Base-by-base conservation (phyloP, 2,329 filamentous ascomycete species). In the Cordyceps javanica region DNA sequence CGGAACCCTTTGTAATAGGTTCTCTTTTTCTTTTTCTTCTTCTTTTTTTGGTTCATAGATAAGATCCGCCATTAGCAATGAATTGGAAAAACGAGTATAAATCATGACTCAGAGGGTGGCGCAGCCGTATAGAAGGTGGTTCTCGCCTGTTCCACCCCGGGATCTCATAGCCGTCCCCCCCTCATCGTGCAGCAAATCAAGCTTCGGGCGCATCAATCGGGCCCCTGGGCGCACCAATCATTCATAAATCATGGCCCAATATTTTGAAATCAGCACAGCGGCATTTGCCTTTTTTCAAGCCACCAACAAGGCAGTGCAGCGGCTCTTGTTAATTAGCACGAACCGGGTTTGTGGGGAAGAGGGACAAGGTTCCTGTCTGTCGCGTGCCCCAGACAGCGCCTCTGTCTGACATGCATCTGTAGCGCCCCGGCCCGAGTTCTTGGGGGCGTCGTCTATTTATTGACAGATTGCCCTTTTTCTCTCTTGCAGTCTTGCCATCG, bases 361-460 rank as follows among this genome's bases (percentile, higher is more conserved):
- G 30, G 30, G 30, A 6, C 6, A 32, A 32, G 30, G 30, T 6
- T n/a, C 45, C 4, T 38, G 28, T 8, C n/a, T 34, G 52, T 55
- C 52, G 52, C 52, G 52, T 55, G 52, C 28, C n/a, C n/a, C 26
- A 23, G 38, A n/a, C 50, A 42, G n/a, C 10, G 38, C 36, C 32
- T 42, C 38, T 23, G 21, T n/a, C 50, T 39, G 32, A 26, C 48
- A 39, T 38, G 32, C 23, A 28, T 34, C 23, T 14, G 34, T 3
- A 13, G n/a, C 6, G 36, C n/a, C n/a, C n/a, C n/a, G n/a, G n/a
- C n/a, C n/a, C n/a, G n/a, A n/a, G n/a, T n/a, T n/a, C n/a, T n/a
- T 4, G 10, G n/a, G 23, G 1, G 16, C 9, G 7, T 23, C 49
- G 21, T 23, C 36, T 52, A 41, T 28, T 28, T 41, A 21, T 41